Percentiles rank a stretch among this genome's conserved stretches.
These are phyloP conservation scores for Fomitiporia mediterranea DNA, from an alignment of 1,284 basidiomycete species.

Conservation along the genomic window DNA sequence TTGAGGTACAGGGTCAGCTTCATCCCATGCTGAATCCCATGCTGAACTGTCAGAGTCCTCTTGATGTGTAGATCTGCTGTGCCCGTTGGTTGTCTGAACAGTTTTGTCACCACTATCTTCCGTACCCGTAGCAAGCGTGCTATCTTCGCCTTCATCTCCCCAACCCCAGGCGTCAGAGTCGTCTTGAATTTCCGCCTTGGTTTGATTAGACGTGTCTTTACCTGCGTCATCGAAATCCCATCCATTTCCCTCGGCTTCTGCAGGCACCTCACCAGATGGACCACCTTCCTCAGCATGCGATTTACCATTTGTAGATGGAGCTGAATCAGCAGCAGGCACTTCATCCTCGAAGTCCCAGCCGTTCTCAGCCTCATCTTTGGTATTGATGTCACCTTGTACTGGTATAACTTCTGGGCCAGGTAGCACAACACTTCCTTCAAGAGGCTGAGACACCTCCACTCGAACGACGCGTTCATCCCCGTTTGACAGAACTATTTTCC, in stretches of 20 bases:
- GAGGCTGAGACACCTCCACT: conserved; percentile 29
- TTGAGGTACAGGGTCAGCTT: conserved; percentile 25
- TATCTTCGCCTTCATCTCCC: conserved; percentile 36
- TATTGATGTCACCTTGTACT: conserved; percentile 11
- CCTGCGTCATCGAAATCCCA: conserved; percentile 35
- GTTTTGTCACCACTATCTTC: conserved; percentile 25
- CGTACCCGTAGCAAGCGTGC: conserved; percentile 2
- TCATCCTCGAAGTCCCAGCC: conserved; percentile 37
- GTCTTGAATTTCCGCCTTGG: conserved; percentile 21
- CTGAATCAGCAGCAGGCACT: conserved; percentile 24
- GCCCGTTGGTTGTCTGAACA: conserved; percentile 29
- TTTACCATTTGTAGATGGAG: neutral
- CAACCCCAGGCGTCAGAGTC: conserved; percentile 64
- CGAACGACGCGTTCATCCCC: conserved; percentile 30
- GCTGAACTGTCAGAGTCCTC: conserved; percentile 31
- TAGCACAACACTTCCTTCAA: neutral
- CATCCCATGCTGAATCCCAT: conserved; percentile 64
- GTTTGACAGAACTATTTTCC: conserved; percentile 42
- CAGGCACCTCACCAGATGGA: neutral
- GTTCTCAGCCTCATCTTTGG: conserved; percentile 27
- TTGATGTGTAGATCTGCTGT: conserved; percentile 10
- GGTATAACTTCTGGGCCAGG: conserved; percentile 9
- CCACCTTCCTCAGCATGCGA: neutral
- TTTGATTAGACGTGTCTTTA: conserved; percentile 15
- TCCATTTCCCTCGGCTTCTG: conserved; percentile 28